Conservation (phyloP, 495 filamentous ascomycete species). For the Rostrohypoxylon terebratum region DNA sequence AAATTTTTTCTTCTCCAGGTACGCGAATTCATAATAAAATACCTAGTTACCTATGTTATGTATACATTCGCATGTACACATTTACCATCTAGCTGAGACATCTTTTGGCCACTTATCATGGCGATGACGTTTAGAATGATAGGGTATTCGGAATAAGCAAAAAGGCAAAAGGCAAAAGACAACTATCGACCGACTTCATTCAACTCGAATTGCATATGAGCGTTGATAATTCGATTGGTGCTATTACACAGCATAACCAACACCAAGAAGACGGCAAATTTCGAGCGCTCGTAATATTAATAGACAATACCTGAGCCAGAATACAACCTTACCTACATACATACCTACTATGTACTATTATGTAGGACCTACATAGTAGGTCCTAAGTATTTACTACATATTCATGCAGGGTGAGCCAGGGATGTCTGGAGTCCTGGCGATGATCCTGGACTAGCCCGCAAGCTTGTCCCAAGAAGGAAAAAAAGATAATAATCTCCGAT, state of each 20-base stretch:
- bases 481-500: slow-evolving; percentile 36
- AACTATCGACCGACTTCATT: background rate
- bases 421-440: slow-evolving; percentile 17
- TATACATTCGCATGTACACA: too few relatives aligned
- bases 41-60: background rate
- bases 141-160: background rate
- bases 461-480: slow-evolving; percentile 30
- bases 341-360: too few relatives aligned
- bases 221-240: background rate
- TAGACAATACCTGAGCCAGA: background rate
- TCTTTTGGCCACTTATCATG: background rate
- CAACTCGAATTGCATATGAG: background rate
- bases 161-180: too few relatives aligned
- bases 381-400: too few relatives aligned
- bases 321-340: too few relatives aligned
- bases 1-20: slow-evolving; percentile 1
- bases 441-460: slow-evolving; percentile 9
- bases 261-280: background rate
- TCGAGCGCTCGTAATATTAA: background rate
- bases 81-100: background rate
- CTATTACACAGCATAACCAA: background rate
- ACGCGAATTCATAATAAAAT: background rate
- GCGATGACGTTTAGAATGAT: background rate
- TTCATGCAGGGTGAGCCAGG: slow-evolving; percentile 23
- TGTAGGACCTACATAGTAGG: too few relatives aligned